These are phyloP conservation scores for Aphanomyces cochlioides DNA, from an alignment of 352 stramenopile genomes.

Conservation along the genomic window DNA sequence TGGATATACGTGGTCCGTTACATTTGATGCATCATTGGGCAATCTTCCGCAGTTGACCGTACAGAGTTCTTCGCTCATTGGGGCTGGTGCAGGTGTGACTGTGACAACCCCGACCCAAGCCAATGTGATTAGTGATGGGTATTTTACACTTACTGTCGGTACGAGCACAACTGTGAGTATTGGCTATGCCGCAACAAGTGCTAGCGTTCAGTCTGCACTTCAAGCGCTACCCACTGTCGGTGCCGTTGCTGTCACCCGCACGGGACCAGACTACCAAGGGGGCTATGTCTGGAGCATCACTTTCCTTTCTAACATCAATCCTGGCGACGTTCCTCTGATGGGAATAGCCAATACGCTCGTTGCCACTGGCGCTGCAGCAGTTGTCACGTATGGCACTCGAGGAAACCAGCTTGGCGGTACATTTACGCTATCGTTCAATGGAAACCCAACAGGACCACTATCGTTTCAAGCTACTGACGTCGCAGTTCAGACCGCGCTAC, in stretches of 20 bases:
- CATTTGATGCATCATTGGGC: constrained; percentile 65
- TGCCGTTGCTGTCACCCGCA: constrained; percentile 54
- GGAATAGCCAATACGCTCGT: constrained; percentile 44
- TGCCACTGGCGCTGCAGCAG: constrained; percentile 39
- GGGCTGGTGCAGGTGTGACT: constrained; percentile 62
- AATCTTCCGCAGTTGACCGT: constrained; percentile 60
- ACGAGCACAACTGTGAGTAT: constrained; percentile 87
- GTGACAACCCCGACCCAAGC: constrained; percentile 54
- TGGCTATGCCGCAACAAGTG: constrained; percentile 68
- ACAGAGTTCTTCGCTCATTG: constrained; percentile 62
- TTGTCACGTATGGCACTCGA: constrained; percentile 37
- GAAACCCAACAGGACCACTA: constrained; percentile 63
- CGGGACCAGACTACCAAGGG: constrained; percentile 48
- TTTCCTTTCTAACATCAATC: constrained; percentile 66
- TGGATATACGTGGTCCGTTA: constrained; percentile 91
- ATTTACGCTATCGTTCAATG: constrained; percentile 58
- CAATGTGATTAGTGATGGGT: constrained; percentile 72
- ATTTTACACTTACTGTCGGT: constrained; percentile 90
- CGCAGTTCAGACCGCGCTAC: constrained; percentile 62
- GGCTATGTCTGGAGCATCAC: constrained; percentile 77
- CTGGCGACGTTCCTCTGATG: constrained; percentile 56
- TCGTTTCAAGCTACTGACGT: constrained; percentile 64
- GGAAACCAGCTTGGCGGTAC: constrained; percentile 67
- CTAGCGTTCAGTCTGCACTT: constrained; percentile 54
- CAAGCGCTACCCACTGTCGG: constrained; percentile 57